Conservation (phyloP, 2,329 filamentous ascomycete genomes). For the Rhynchosporium graminicola region DNA sequence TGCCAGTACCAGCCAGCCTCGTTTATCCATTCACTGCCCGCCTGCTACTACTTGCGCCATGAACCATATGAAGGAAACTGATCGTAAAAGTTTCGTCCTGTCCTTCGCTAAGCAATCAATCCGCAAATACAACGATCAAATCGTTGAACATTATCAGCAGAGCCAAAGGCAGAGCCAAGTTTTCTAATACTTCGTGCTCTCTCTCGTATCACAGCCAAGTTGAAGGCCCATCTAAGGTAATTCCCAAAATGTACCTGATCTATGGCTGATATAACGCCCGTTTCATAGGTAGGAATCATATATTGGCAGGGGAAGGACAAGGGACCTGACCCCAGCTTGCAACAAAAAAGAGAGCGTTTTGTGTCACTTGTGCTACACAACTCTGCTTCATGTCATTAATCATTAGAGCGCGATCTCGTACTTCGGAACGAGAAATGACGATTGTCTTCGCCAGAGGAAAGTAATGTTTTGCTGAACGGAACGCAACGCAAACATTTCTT, state of each 20-base stretch:
- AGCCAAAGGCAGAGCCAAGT: conserved; percentile 9
- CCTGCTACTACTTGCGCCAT: conserved; percentile 24
- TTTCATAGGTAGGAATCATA: conserved; percentile 2
- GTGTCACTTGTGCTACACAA: conserved; percentile 2
- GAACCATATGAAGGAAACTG: conserved; percentile 32
- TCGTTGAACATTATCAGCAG: not conserved
- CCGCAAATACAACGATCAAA: not conserved
- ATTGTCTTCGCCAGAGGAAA: not conserved
- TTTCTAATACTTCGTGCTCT: conserved; percentile 8
- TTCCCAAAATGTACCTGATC: conserved; percentile 11
- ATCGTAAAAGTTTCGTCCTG: conserved; percentile 28
- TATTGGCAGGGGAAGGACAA: not conserved
- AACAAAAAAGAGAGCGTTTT: not conserved
- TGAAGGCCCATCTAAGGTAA: conserved; percentile 13
- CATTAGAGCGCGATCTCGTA: not conserved
- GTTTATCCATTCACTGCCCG: conserved; percentile 15
- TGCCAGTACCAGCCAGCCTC: conserved; percentile 26
- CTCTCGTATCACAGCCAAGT: not conserved
- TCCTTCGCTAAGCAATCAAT: not conserved
- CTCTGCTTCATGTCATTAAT: not conserved
- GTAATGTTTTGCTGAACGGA: not conserved
- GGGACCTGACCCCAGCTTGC: not conserved
- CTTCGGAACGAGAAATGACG: not conserved
- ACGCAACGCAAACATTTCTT: not conserved
- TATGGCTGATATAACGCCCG: conserved; percentile 15